phyloP scores from a whole-genome alignment of 2,329 filamentous ascomycete species.

The Colletotrichum acutatum region DNA sequence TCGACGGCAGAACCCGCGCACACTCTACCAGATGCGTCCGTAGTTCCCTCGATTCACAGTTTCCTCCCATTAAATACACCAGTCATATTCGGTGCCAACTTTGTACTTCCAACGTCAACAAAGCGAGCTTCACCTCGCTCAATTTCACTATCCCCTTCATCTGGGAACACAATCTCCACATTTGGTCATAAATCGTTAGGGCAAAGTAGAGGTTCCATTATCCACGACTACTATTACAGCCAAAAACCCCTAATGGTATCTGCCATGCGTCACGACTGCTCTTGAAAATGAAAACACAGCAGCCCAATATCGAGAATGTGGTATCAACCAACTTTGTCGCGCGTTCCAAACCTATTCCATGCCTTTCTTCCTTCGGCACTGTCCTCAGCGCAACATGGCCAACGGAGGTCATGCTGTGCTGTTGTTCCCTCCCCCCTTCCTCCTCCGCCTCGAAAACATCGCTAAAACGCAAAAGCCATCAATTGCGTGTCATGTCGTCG shows the following conservation, averaged over 20 bases:
- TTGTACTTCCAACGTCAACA: too few species aligned
- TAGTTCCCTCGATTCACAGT: too few species aligned
- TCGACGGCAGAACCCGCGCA: neutral
- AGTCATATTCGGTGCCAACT: too few species aligned
- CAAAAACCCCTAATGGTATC: constrained; percentile 25
- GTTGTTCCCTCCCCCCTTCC: neutral
- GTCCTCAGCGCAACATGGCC: constrained; percentile 10
- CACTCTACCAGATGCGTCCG: neutral
- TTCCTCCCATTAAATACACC: too few species aligned
- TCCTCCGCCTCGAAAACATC: constrained; percentile 21
- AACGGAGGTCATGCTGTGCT: constrained; percentile 8
- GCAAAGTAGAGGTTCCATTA: constrained; percentile 25
- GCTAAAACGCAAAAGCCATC: constrained; percentile 35
- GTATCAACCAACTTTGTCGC: constrained; percentile 32
- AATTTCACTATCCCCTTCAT: neutral
- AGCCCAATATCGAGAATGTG: constrained; percentile 30
- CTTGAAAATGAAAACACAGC: constrained; percentile 4
- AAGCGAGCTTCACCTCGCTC: neutral
- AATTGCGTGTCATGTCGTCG: constrained; percentile 36
- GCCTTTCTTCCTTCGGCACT: neutral
- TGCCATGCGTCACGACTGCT: constrained; percentile 9
- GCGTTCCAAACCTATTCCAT: constrained; percentile 17
- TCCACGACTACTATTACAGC: constrained; percentile 35
- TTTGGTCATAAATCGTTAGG: neutral
- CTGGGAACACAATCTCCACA: neutral